Conservation (phyloP, 1,284 basidiomycete species). For the Cutaneotrichosporon sp. region DNA sequence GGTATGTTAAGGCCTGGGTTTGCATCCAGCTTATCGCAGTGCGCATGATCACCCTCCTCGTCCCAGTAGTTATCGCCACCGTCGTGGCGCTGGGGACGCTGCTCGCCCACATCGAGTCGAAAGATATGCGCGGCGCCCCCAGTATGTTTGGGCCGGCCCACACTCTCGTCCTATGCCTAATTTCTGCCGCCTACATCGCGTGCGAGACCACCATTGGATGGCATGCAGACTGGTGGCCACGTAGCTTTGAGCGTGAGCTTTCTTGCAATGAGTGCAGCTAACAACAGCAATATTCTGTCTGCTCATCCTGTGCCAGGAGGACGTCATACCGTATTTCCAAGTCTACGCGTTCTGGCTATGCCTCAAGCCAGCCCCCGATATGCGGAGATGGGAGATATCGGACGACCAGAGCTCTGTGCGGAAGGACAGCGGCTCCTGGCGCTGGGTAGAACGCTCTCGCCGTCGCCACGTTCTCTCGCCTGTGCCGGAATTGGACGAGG, state of each 20-base stretch:
- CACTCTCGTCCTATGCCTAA: not conserved
- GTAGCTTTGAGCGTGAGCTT: conserved; percentile 19
- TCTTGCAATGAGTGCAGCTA: not conserved
- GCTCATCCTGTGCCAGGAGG: not conserved
- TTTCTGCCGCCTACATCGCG: conserved; percentile 12
- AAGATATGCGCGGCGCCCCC: not conserved
- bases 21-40: not conserved
- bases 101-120: not conserved
- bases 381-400: not conserved
- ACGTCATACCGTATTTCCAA: not conserved
- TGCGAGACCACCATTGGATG: conserved; percentile 20
- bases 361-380: not conserved
- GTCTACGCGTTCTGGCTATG: not conserved
- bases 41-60: not conserved
- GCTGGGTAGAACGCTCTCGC: too few relatives aligned
- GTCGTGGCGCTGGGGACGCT: not conserved
- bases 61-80: not conserved
- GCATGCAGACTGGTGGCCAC: conserved; percentile 19
- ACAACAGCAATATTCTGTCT: not conserved
- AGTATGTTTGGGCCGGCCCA: not conserved
- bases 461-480: too few relatives aligned
- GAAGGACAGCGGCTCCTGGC: too few relatives aligned
- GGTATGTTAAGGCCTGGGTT: not conserved
- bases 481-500: too few relatives aligned
- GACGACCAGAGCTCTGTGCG: too few relatives aligned